Base-by-base conservation (phyloP, 768 basidiomycete species). In the Tricholoma flavovirens region DNA sequence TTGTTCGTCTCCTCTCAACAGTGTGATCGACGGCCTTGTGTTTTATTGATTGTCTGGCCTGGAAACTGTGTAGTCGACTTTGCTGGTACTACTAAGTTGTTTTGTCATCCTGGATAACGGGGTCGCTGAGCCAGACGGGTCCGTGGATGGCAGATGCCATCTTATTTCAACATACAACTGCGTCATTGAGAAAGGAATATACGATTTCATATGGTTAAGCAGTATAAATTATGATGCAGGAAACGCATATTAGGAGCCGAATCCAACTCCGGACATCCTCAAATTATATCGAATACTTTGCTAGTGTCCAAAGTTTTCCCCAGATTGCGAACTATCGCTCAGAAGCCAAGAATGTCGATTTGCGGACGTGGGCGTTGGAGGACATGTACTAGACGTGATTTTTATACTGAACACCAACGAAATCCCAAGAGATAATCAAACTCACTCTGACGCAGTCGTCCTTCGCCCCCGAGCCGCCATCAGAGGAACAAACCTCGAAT, bases 341-440 rank as follows among this genome's bases (percentile, higher is more conserved):
- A 69, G 56, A 22, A 71, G 58, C 70, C 70, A 71, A 4, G 61
- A 54, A 59, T 63, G 32, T 22, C 51, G 9, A 19, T n/a, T 43
- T 29, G 38, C 8, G 1, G 24, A 14, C 40, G 11, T 6, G 4
- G 26, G 21, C 10, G 26, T 48, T 48, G 46, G 22, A 26, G 52
- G 38, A 14, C 1, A 10, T 19, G 11, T 6, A 40, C 52, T 53
- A 30, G 29, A 42, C 9, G 3, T 30, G 10, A 24, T 51, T 21
- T 12, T 17, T 35, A 36, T n/a, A n/a, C n/a, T 40, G n/a, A 32
- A 15, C 15, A n/a, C 14, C 3, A 30, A n/a, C 46, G 24, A 29
- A 17, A 15, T 30, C 7, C 14, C 22, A 6, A n/a, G 33, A 40
- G 10, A 42, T 6, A 8, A 32, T 15, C 26, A 7, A 53, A 19